Conservation (phyloP, 805 yeast species). For the Saccharomycopsis guyanensis region DNA sequence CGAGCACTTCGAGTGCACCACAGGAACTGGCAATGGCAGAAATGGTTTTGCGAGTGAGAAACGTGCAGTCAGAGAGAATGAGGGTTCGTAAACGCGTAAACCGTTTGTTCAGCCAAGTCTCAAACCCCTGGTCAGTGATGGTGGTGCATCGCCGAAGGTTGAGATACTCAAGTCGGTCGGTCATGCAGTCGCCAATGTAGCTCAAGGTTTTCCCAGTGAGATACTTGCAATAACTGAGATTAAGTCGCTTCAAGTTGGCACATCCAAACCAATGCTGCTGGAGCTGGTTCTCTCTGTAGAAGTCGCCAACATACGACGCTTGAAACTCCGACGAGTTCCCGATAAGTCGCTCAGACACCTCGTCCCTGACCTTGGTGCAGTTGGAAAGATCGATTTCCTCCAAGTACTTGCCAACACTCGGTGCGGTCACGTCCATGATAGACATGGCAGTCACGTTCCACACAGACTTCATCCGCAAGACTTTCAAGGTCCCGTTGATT, state of each 20-base stretch:
- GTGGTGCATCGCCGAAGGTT: conserved; percentile 71
- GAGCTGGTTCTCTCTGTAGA: not conserved
- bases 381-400: conserved; percentile 60
- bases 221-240: conserved; percentile 69
- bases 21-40: conserved; percentile 56
- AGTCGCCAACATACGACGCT: not conserved
- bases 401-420: conserved; percentile 51
- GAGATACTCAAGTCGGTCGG: conserved; percentile 43
- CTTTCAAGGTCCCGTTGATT: conserved; percentile 48
- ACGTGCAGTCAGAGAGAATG: conserved; percentile 65
- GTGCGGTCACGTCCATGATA: conserved; percentile 66
- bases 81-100: conserved; percentile 48
- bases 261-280: conserved; percentile 40
- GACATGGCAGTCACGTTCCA: conserved; percentile 82
- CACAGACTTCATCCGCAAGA: conserved; percentile 54
- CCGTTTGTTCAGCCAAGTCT: conserved; percentile 50
- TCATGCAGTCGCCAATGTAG: conserved; percentile 54
- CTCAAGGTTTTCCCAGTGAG: conserved; percentile 61
- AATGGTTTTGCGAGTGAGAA: conserved; percentile 58
- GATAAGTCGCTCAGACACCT: conserved; percentile 59
- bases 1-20: conserved; percentile 46
- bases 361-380: conserved; percentile 67
- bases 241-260: conserved; percentile 43
- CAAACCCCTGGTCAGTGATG: conserved; percentile 67
- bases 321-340: conserved; percentile 29